These are phyloP conservation scores for Calocybe cyanea DNA, from an alignment of 768 basidiomycete genomes.

Conservation along the genomic window DNA sequence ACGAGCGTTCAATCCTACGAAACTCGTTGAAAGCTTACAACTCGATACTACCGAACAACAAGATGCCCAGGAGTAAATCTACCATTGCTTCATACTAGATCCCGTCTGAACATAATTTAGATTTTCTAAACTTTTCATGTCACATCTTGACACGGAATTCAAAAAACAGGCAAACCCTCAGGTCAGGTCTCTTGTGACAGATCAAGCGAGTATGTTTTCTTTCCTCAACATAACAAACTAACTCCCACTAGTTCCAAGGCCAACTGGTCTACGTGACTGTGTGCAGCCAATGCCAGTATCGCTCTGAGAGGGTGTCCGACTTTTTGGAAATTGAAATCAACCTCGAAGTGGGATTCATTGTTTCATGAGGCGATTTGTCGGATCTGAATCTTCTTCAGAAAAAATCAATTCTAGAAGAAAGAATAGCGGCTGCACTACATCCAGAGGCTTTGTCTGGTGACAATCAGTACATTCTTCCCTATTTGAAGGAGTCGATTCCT, in stretches of 20 bases:
- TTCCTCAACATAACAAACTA: background rate
- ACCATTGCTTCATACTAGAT: background rate
- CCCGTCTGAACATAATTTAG: conserved; percentile 31
- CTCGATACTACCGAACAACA: conserved; percentile 86
- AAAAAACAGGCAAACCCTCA: conserved; percentile 66
- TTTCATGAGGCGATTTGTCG: background rate
- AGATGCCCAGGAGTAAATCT: conserved; percentile 88
- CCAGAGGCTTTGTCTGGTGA: conserved; percentile 76
- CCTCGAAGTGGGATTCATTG: conserved; percentile 51
- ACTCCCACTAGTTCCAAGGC: conserved; percentile 75
- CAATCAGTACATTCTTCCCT: conserved; percentile 57
- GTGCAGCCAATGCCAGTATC: conserved; percentile 65
- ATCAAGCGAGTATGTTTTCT: conserved; percentile 47
- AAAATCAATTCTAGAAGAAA: conserved; percentile 69
- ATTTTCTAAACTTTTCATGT: conserved; percentile 94
- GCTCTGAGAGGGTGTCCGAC: conserved; percentile 63
- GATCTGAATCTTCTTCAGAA: conserved; percentile 36
- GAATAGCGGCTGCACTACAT: conserved; percentile 59
- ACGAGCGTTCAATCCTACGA: conserved; percentile 76
- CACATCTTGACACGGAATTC: conserved; percentile 83
- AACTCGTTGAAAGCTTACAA: conserved; percentile 80
- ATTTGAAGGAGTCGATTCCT: background rate
- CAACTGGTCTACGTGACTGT: conserved; percentile 75
- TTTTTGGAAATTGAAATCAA: conserved; percentile 90
- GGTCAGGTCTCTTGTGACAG: conserved; percentile 65